Conservation (phyloP, 805 yeast genomes). For the Metschnikowia cubensis region DNA sequence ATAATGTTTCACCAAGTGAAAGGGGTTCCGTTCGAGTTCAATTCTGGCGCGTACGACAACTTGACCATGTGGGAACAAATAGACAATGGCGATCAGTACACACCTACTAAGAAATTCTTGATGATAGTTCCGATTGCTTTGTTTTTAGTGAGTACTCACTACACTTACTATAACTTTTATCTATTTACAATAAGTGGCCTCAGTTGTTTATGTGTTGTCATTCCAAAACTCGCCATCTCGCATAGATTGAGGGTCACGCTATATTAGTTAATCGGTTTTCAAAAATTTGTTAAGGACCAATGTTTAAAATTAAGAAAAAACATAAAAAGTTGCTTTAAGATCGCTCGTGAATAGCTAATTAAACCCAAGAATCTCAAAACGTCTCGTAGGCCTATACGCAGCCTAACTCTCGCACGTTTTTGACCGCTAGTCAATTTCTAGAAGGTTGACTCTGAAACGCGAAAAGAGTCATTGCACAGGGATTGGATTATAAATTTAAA, state of each 20-base stretch:
- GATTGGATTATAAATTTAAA: neutral
- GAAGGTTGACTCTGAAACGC: slow-evolving; percentile 5
- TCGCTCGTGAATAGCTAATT: neutral
- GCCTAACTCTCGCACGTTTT: neutral
- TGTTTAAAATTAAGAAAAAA: neutral
- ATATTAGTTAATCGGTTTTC: slow-evolving; percentile 17
- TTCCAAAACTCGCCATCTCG: slow-evolving; percentile 84
- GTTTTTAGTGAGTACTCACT: slow-evolving; percentile 85
- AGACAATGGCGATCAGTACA: slow-evolving; percentile 93
- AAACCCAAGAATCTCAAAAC: neutral
- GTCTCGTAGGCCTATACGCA: slow-evolving; percentile 1
- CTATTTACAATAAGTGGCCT: slow-evolving; percentile 75
- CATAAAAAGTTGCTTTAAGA: neutral
- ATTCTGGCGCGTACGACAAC: slow-evolving; percentile 92
- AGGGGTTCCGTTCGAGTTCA: slow-evolving; percentile 96
- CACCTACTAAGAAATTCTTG: slow-evolving; percentile 91
- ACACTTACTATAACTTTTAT: slow-evolving; percentile 76
- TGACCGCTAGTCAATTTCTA: neutral
- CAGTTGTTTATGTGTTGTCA: slow-evolving; percentile 80
- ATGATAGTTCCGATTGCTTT: slow-evolving; percentile 89
- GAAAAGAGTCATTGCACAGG: slow-evolving; percentile 12
- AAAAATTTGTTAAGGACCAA: neutral
- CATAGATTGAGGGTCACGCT: slow-evolving; percentile 72
- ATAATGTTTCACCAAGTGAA: slow-evolving; percentile 95
- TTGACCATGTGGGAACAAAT: slow-evolving; percentile 99